A percentile compares a stretch with the other conserved stretches of the same genome.
Conservation (phyloP, 2,329 filamentous ascomycete species). For the Nothophoma quercina region DNA sequence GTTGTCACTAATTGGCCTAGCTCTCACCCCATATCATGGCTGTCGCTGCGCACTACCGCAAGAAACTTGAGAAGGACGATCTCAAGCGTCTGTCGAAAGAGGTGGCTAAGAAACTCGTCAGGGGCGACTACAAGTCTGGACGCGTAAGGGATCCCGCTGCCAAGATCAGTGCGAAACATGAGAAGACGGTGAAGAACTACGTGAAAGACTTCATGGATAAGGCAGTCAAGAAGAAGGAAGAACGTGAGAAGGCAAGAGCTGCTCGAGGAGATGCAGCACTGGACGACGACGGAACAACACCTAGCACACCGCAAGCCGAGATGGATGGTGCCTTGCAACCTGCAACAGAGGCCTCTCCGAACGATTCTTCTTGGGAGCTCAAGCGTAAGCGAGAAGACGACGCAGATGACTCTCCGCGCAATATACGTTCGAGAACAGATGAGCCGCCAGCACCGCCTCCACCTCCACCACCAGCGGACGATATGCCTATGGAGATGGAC, state of each 20-base stretch:
- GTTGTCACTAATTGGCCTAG: slow-evolving; percentile 54
- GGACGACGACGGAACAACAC: slow-evolving; percentile 23
- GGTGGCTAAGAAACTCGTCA: slow-evolving; percentile 86
- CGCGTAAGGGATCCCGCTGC: slow-evolving; percentile 81
- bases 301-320: slow-evolving; percentile 27
- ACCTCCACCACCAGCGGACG: slow-evolving; percentile 49
- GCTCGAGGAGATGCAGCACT: slow-evolving; percentile 42
- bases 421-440: slow-evolving; percentile 39
- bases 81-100: slow-evolving; percentile 71
- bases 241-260: slow-evolving; percentile 68
- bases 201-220: slow-evolving; percentile 88
- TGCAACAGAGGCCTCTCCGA: slow-evolving; percentile 29
- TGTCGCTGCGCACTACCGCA: slow-evolving; percentile 84
- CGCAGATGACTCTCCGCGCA: slow-evolving; percentile 41
- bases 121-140: slow-evolving; percentile 88
- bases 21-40: slow-evolving; percentile 85
- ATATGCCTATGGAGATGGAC: slow-evolving; percentile 36
- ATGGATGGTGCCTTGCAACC: slow-evolving; percentile 6
- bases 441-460: slow-evolving; percentile 54
- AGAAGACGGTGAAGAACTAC: slow-evolving; percentile 81
- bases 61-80: slow-evolving; percentile 84
- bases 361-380: slow-evolving; percentile 38
- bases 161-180: slow-evolving; percentile 77
- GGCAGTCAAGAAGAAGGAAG: slow-evolving; percentile 72
- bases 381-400: slow-evolving; percentile 51